Evolutionary conservation across 2,329 filamentous ascomycete species (phyloP).

Genomic region (Xylaria arbuscula): DNA sequence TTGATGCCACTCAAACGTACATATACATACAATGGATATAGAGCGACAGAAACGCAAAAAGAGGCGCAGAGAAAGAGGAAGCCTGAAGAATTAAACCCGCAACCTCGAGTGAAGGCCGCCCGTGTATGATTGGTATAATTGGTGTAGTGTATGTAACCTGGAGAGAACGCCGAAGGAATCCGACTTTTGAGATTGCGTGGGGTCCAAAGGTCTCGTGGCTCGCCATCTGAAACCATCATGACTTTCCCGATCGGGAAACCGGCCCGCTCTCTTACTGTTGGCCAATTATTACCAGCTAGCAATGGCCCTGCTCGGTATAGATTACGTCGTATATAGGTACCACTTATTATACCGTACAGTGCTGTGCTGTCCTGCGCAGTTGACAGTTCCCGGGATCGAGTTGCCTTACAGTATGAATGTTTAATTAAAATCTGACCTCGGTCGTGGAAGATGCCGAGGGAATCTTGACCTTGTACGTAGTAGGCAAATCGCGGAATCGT

Average conservation of each 20-base stretch:
- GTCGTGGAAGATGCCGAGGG: not conserved
- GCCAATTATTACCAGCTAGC: not conserved
- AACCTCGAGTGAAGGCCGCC: not conserved
- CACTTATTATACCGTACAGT: not conserved
- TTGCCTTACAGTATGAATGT: not conserved
- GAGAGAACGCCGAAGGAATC: conserved; percentile 1
- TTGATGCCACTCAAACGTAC: not conserved
- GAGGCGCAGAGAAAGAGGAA: not conserved
- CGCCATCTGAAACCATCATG: conserved; percentile 30
- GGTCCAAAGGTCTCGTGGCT: conserved; percentile 20
- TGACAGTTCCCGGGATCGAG: not conserved
- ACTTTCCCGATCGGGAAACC: conserved; percentile 26
- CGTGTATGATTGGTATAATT: not conserved
- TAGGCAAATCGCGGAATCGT: not conserved
- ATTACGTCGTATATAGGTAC: not conserved
- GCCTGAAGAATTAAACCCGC: not conserved
- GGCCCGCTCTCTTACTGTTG: conserved; percentile 2
- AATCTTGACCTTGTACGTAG: not conserved
- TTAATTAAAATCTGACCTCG: not conserved
- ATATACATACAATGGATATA: no score
- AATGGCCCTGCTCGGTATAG: not conserved
- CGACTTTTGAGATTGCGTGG: conserved; percentile 15
- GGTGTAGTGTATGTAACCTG: no score
- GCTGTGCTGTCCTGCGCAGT: not conserved
- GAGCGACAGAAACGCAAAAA: not conserved